These are phyloP conservation scores for Eremomyces bilateralis DNA, from an alignment of 495 filamentous ascomycete genomes.

Conservation along the genomic window DNA sequence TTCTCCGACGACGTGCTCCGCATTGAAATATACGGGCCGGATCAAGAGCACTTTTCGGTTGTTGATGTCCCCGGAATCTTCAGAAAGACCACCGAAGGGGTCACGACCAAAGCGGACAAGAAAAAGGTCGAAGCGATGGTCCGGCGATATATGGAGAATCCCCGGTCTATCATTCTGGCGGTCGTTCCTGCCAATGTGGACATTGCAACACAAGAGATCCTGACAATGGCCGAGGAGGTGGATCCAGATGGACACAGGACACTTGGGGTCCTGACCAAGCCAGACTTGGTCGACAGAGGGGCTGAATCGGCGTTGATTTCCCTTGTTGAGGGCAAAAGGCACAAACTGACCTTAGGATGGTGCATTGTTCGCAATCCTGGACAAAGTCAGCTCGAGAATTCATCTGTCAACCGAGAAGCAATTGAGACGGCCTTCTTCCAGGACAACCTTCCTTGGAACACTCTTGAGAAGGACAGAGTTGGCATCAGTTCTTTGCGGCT, in stretches of 20 bases:
- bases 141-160: constrained; percentile 4
- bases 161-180: constrained; percentile 8
- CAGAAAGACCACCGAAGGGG: constrained; percentile 3
- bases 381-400: neutral
- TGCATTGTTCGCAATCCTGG: constrained; percentile 33
- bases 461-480: constrained; percentile 22
- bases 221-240: neutral
- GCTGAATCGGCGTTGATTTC: constrained; percentile 18
- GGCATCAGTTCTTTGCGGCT: constrained; percentile 27
- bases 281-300: constrained; percentile 15
- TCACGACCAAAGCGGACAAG: constrained; percentile 6
- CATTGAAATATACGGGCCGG: constrained; percentile 3
- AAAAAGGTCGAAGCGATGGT: constrained; percentile 4
- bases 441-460: constrained; percentile 20
- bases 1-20: constrained; percentile 6
- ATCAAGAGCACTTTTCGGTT: constrained; percentile 5
- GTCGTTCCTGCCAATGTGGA: constrained; percentile 5
- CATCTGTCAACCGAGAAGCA: constrained; percentile 6
- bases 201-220: constrained; percentile 2
- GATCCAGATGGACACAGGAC: constrained; percentile 3
- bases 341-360: constrained; percentile 29
- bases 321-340: constrained; percentile 26
- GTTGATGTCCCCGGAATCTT: constrained; percentile 14
- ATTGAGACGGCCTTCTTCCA: neutral
- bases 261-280: constrained; percentile 4